Base-by-base conservation (phyloP, 768 basidiomycete genomes). In the Termitomyces sp. region DNA sequence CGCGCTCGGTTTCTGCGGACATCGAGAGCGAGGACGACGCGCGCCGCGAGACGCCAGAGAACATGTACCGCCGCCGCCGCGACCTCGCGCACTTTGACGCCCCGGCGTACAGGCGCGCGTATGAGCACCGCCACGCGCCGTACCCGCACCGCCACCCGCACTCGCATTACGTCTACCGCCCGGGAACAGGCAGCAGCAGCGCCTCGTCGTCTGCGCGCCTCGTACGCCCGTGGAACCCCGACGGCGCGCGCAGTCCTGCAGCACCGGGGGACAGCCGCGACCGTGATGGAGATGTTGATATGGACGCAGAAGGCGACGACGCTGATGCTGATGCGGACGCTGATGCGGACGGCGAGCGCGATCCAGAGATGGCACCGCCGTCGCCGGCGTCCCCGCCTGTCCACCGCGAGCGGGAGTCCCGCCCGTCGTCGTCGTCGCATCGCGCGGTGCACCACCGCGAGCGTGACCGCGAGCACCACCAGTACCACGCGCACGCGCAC, bases 311-410 rank as follows among this genome's bases (percentile, higher is more conserved):
- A 1, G 35, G 18, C 32, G 75, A 59, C 20, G 43, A 20, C 10
- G 20, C 5, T 1, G 60, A 75, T 51, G 74, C 67, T 3, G 74
- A 75, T 14, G 38, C 4, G 14, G 41, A n/a, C 18, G 41, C 4
- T 2, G 60, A 75, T 51, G 74, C 67, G 0, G 75, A 75, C 5
- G 73, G 63, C 4, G 74, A 75, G 14, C 59, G 64, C 33, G 70
- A 72, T 50, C 59, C 64, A 50, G 69, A 70, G 9, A 66, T 73
- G 41, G 68, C 7, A 0, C 16, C n/a, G 7, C n/a, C 10, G 5
- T 8, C 30, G 2, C 43, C 46, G 4, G 1, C 30, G 30, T 30
- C 30, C 1, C 30, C 4, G 30, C 30, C 0, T 6, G 30, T 23
- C 23, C 23, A 30, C 4, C 30, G 30, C 30, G 30, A 30, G 23